Conservation (phyloP, 202 grass and related monocot genomes). For the Zizania palustris region DNA sequence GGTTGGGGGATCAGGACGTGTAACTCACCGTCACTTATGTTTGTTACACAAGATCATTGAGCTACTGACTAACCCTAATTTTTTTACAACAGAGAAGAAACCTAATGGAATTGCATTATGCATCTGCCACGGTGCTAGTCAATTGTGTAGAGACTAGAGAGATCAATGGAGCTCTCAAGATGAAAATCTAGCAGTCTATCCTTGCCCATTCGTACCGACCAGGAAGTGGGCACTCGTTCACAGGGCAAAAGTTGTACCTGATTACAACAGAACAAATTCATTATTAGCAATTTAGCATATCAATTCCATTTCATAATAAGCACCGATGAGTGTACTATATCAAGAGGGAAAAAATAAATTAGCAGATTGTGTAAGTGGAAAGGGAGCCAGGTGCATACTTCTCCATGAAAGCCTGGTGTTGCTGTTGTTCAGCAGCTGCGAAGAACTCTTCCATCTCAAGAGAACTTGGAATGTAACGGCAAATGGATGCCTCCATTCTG, state of each 20-base stretch:
- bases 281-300: constrained; percentile 20
- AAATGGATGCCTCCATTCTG: constrained; percentile 41
- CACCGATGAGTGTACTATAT: neutral
- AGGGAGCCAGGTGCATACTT: constrained; percentile 46
- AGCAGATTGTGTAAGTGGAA: neutral
- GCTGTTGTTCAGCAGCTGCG: constrained; percentile 63
- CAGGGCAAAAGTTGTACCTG: constrained; percentile 93
- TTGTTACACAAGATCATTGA: constrained; percentile 52
- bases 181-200: constrained; percentile 64
- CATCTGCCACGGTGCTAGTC: constrained; percentile 16
- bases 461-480: constrained; percentile 60
- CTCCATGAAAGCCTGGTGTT: constrained; percentile 67
- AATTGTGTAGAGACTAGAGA: constrained; percentile 31
- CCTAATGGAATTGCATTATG: constrained; percentile 32
- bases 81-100: constrained; percentile 64
- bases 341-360: neutral
- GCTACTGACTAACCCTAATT: constrained; percentile 52
- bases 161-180: constrained; percentile 42
- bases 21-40: constrained; percentile 38
- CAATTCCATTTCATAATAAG: neutral
- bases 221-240: constrained; percentile 61
- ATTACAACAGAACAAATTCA: neutral
- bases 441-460: constrained; percentile 96
- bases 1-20: constrained; percentile 34
- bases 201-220: constrained; percentile 82